Evolutionary conservation across 768 basidiomycete species (phyloP).

Genomic region (Mycena albidolilacea): DNA sequence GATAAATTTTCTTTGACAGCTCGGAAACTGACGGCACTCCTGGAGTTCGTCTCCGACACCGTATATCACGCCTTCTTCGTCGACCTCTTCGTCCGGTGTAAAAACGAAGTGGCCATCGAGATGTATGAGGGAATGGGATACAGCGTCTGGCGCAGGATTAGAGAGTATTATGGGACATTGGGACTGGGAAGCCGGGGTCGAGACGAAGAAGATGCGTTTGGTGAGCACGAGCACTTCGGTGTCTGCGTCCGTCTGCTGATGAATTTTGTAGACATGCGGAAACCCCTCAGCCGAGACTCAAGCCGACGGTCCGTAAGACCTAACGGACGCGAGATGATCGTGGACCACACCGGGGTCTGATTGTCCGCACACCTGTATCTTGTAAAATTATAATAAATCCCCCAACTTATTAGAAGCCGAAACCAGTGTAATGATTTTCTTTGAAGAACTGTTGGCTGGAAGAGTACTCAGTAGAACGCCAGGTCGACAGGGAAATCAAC

Average conservation of each 20-base stretch:
- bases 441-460: not conserved
- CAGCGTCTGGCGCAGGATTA: conserved; percentile 91
- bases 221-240: conserved; percentile 59
- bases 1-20: conserved; percentile 73
- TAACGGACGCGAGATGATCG: conserved; percentile 82
- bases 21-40: conserved; percentile 86
- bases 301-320: conserved; percentile 75
- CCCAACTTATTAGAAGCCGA: conserved; percentile 10
- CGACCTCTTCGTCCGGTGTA: conserved; percentile 95
- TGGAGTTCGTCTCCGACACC: conserved; percentile 89
- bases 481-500: no score
- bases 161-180: conserved; percentile 88
- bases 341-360: conserved; percentile 43
- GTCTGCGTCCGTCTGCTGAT: not conserved
- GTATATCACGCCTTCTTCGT: conserved; percentile 91
- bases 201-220: conserved; percentile 93
- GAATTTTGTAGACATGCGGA: conserved; percentile 70
- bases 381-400: conserved; percentile 2
- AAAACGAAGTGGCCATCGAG: conserved; percentile 86
- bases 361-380: not conserved
- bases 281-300: conserved; percentile 76
- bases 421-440: not conserved
- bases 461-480: not conserved
- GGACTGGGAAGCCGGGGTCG: conserved; percentile 78
- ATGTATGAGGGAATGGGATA: conserved; percentile 97